A percentile compares a stretch with the other conserved stretches of the same genome.
phyloP scores from a whole-genome alignment of 2,329 filamentous ascomycete genomes.

The Aureobasidium subglaciale region DNA sequence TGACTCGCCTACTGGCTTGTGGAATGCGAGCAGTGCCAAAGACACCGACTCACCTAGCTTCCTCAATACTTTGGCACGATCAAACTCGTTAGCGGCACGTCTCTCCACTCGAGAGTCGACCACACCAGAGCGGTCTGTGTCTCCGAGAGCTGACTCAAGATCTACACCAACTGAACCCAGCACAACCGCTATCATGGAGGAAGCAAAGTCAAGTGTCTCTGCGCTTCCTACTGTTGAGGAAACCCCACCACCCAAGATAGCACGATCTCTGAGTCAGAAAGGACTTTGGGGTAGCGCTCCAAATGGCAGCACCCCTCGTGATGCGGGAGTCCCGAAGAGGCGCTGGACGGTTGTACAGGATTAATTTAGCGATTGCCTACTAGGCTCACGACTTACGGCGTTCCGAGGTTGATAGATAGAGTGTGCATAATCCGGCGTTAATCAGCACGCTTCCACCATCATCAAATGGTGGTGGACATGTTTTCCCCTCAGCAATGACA shows the following conservation, averaged over 20 bases:
- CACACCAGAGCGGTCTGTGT: not conserved
- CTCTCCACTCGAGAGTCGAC: not conserved
- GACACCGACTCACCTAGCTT: not conserved
- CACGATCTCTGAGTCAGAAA: slow-evolving; percentile 25
- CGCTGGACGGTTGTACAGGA: slow-evolving; percentile 36
- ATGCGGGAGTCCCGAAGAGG: slow-evolving; percentile 33
- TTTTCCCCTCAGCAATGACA: too few relatives aligned
- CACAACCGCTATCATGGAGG: slow-evolving; percentile 19
- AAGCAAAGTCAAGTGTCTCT: slow-evolving; percentile 1
- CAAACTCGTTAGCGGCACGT: not conserved
- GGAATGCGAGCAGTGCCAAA: not conserved
- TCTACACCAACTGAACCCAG: slow-evolving; percentile 15
- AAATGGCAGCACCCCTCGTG: slow-evolving; percentile 28
- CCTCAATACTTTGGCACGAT: not conserved
- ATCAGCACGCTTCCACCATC: too few relatives aligned
- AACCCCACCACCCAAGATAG: slow-evolving; percentile 21
- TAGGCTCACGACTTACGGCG: not conserved
- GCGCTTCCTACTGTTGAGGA: slow-evolving; percentile 22
- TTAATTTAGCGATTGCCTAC: not conserved
- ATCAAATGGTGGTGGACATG: too few relatives aligned
- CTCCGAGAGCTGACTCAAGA: not conserved
- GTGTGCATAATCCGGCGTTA: too few relatives aligned
- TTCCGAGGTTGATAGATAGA: not conserved
- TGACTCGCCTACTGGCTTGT: not conserved
- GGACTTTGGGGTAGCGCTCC: slow-evolving; percentile 40